Percentiles rank a stretch among this genome's conserved stretches.
Conservation (phyloP, 768 basidiomycete genomes). For the Macrocybe gigantea region DNA sequence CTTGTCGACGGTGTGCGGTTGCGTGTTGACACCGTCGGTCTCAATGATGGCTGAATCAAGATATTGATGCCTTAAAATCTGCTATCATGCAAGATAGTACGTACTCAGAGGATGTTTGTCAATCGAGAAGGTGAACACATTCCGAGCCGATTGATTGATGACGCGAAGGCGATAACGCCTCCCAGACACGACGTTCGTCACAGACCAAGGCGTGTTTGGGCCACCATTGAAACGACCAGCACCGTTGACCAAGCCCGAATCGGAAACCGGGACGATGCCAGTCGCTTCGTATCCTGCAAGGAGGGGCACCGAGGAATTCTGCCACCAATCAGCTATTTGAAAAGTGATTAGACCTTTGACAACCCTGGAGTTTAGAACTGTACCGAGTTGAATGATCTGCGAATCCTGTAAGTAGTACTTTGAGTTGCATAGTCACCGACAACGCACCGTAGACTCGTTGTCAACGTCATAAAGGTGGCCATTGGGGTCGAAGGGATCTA, state of each 20-base stretch:
- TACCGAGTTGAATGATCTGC: constrained; percentile 13
- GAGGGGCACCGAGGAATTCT: constrained; percentile 15
- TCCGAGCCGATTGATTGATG: constrained; percentile 42
- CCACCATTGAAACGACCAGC: constrained; percentile 33
- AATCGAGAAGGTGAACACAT: constrained; percentile 31
- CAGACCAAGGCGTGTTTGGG: constrained; percentile 26
- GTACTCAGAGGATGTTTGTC: constrained; percentile 23
- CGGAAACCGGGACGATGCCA: constrained; percentile 21
- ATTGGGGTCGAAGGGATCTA: constrained; percentile 9
- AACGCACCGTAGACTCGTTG: constrained; percentile 8
- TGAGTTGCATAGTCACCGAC: not conserved
- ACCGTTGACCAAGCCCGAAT: constrained; percentile 42
- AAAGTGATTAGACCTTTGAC: constrained; percentile 17
- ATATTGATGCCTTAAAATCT: not conserved
- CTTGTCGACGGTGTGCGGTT: constrained; percentile 22
- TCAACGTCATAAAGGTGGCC: constrained; percentile 11
- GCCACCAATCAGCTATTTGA: constrained; percentile 40
- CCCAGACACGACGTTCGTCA: constrained; percentile 29
- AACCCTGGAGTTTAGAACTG: not conserved
- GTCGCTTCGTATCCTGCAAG: constrained; percentile 18
- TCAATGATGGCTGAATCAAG: constrained; percentile 22
- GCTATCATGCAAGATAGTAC: not conserved
- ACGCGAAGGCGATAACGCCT: constrained; percentile 50
- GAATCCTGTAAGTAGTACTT: not conserved
- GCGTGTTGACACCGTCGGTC: constrained; percentile 25